These are phyloP conservation scores for Moesziomyces sp. DNA, from an alignment of 1,284 basidiomycete genomes.

Conservation along the genomic window DNA sequence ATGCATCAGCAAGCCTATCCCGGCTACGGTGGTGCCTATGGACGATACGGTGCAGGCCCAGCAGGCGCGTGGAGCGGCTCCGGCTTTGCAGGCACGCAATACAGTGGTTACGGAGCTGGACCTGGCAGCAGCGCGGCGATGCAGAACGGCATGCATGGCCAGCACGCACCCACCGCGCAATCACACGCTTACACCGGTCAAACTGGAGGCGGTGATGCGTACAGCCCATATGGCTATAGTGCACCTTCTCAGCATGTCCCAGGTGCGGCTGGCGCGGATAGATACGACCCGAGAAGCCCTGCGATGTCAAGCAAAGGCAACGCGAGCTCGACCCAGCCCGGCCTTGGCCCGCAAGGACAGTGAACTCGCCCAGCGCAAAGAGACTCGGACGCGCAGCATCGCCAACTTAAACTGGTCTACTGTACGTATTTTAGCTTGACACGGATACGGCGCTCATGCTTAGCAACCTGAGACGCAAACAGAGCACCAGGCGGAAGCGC, in stretches of 20 bases:
- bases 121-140: conserved; percentile 4
- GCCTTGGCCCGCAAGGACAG: background rate
- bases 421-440: too few species aligned
- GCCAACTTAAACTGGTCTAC: too few species aligned
- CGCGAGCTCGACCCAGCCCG: background rate
- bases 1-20: conserved; percentile 13
- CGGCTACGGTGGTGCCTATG: conserved; percentile 14
- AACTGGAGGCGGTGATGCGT: conserved; percentile 14
- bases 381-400: too few species aligned
- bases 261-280: conserved; percentile 9
- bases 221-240: conserved; percentile 24
- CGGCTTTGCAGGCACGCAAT: conserved; percentile 29
- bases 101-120: conserved; percentile 22
- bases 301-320: conserved; percentile 13
- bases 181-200: conserved; percentile 11
- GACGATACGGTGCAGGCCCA: conserved; percentile 11
- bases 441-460: too few species aligned
- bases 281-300: conserved; percentile 43
- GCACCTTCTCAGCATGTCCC: conserved; percentile 5
- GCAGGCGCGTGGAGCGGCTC: conserved; percentile 13
- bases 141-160: conserved; percentile 4
- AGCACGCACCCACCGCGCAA: conserved; percentile 15
- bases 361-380: background rate
- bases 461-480: too few species aligned
- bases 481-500: too few species aligned